phyloP scores from a whole-genome alignment of 257 asterid species.

The Lycium barbarum region DNA sequence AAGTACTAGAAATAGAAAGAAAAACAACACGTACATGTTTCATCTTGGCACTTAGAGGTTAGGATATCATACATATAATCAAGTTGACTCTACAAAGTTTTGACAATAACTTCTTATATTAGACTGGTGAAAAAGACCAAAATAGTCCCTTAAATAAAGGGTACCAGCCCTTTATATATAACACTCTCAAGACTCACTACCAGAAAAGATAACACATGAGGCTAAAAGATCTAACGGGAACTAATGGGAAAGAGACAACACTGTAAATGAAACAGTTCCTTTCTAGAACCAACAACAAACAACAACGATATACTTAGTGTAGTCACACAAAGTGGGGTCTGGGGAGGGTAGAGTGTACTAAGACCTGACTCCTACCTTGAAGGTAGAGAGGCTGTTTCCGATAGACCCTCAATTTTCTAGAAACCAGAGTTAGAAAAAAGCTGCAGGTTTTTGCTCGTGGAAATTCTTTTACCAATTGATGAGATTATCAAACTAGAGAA shows the following conservation, averaged over 20 bases:
- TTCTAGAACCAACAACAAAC: too few relatives aligned
- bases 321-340: too few relatives aligned
- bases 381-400: too few relatives aligned
- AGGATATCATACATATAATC: neutral
- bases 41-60: conserved; percentile 7
- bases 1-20: conserved; percentile 14
- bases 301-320: too few relatives aligned
- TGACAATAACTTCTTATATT: neutral
- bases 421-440: neutral
- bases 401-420: neutral
- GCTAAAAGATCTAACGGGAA: neutral
- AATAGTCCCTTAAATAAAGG: conserved; percentile 6
- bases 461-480: conserved; percentile 1
- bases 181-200: neutral
- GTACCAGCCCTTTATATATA: neutral
- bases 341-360: too few relatives aligned
- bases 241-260: conserved; percentile 18
- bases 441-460: neutral
- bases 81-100: neutral
- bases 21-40: neutral
- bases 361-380: too few relatives aligned
- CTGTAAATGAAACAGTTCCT: neutral
- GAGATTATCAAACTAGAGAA: conserved; percentile 20
- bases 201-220: conserved; percentile 17
- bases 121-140: neutral